A percentile compares a stretch with the other conserved stretches of the same genome.
These are phyloP conservation scores for Ustulina deusta DNA, from an alignment of 2,329 filamentous ascomycete species.

Conservation along the genomic window DNA sequence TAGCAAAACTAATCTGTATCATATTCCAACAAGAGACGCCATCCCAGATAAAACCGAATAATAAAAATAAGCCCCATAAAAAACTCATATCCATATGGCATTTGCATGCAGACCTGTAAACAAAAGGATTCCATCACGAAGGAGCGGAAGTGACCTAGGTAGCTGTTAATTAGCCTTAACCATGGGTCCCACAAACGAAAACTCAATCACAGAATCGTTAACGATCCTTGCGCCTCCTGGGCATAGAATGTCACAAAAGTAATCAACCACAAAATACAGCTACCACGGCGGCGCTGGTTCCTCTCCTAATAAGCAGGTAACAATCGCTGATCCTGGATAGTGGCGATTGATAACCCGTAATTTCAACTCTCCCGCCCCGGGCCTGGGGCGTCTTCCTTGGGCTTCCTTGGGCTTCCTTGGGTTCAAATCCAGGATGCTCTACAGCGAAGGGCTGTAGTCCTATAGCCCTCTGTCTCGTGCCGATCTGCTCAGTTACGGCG, in stretches of 20 bases:
- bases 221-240: conserved; percentile 23
- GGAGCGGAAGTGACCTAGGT: conserved; percentile 28
- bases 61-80: conserved; percentile 2
- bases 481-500: conserved; percentile 29
- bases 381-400: conserved; percentile 19
- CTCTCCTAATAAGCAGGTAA: conserved; percentile 30
- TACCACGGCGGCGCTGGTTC: conserved; percentile 38
- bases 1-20: conserved; percentile 17
- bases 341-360: conserved; percentile 26
- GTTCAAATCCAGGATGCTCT: conserved; percentile 27
- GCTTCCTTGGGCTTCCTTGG: conserved; percentile 27
- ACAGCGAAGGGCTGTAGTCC: conserved; percentile 31
- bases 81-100: conserved; percentile 31
- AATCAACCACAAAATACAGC: conserved; percentile 32
- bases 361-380: conserved; percentile 22
- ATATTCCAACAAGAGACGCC: conserved; percentile 26
- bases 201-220: conserved; percentile 24
- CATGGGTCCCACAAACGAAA: conserved; percentile 11
- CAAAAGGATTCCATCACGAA: conserved; percentile 35
- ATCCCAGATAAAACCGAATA: conserved; percentile 11
- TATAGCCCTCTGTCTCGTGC: conserved; percentile 23
- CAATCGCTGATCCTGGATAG: conserved; percentile 16
- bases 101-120: conserved; percentile 44
- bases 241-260: conserved; percentile 31
- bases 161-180: conserved; percentile 27